Conservation (phyloP, 257 asterid species). For the Solanum ossicruentum region DNA sequence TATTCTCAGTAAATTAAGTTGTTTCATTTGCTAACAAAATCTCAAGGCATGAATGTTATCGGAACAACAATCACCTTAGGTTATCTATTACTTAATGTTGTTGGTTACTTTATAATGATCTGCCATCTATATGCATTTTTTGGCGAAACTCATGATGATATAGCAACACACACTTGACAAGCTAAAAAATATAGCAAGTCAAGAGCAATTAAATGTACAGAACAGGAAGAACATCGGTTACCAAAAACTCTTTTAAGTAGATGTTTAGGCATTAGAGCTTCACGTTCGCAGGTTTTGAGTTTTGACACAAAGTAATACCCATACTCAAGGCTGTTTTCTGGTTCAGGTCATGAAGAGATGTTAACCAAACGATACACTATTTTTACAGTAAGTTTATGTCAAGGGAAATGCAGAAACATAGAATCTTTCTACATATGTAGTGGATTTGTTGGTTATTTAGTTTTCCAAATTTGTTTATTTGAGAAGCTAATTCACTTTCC, state of each 20-base stretch:
- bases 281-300: background rate
- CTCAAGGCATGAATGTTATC: no score
- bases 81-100: no score
- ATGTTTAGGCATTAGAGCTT: background rate
- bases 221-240: constrained; percentile 1
- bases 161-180: no score
- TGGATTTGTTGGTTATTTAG: background rate
- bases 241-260: constrained; percentile 2
- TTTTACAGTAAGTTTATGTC: background rate
- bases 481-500: constrained; percentile 9
- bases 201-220: background rate
- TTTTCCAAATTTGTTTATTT: background rate
- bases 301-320: background rate
- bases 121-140: no score
- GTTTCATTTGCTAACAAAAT: no score
- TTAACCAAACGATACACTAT: background rate
- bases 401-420: background rate
- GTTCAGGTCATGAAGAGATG: background rate
- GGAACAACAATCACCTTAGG: no score
- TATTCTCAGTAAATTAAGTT: no score
- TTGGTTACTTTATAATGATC: no score
- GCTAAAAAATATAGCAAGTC: background rate
- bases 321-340: background rate
- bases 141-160: no score
- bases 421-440: background rate